Conservation (phyloP, 2,329 filamentous ascomycete species). For the Colletotrichum ledebouriae region DNA sequence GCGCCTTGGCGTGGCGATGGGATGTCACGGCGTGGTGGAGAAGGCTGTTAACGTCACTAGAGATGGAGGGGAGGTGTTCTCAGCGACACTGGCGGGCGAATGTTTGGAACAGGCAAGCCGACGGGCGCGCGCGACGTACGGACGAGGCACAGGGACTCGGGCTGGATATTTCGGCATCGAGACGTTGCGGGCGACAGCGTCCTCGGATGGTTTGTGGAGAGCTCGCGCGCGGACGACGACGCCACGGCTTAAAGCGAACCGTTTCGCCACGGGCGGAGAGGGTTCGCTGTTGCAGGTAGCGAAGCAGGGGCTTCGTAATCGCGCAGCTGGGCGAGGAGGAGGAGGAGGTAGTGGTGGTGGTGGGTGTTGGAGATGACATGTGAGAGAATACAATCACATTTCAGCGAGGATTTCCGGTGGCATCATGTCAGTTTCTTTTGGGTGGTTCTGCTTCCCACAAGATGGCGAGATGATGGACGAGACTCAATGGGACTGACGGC, state of each 20-base stretch:
- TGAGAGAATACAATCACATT: slow-evolving; percentile 15
- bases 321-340: slow-evolving; percentile 18
- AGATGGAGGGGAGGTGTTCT: slow-evolving; percentile 20
- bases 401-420: not conserved
- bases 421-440: not conserved
- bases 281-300: not conserved
- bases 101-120: slow-evolving; percentile 1
- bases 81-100: not conserved
- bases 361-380: slow-evolving; percentile 14
- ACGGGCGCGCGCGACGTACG: not conserved
- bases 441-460: not conserved
- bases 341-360: too few relatives aligned
- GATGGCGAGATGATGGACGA: not conserved
- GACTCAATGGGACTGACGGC: not conserved
- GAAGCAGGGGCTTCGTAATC: slow-evolving; percentile 28
- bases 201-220: too few relatives aligned
- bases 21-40: not conserved
- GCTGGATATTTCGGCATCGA: slow-evolving; percentile 18
- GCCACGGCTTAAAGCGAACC: not conserved
- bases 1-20: not conserved
- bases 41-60: not conserved
- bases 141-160: slow-evolving; percentile 3
- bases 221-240: too few relatives aligned
- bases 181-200: slow-evolving; percentile 3
- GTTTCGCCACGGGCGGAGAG: slow-evolving; percentile 15